A percentile compares a stretch with the other conserved stretches of the same genome.
Evolutionary conservation across 2,329 filamentous ascomycete genomes (phyloP).

Genomic region (Uncinocarpus reesii): DNA sequence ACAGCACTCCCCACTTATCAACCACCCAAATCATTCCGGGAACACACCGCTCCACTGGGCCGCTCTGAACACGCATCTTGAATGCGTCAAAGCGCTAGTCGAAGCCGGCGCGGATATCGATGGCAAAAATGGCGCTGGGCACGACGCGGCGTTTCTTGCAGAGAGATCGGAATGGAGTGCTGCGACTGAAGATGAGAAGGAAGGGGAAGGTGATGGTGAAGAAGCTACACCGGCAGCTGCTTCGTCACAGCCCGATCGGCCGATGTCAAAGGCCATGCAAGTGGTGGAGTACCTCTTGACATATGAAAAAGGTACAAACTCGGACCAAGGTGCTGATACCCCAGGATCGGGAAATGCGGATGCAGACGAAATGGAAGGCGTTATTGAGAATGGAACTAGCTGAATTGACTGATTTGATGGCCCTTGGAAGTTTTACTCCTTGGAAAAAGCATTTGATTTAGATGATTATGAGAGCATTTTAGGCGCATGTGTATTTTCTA

Average conservation of each 20-base stretch:
- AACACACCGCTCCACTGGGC: slow-evolving; percentile 95
- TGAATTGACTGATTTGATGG: neutral
- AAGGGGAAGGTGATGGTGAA: slow-evolving; percentile 20
- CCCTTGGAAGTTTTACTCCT: neutral
- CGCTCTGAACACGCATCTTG: slow-evolving; percentile 75
- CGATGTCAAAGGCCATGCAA: slow-evolving; percentile 30
- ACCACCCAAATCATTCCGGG: slow-evolving; percentile 62
- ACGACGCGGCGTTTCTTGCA: slow-evolving; percentile 66
- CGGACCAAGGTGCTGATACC: slow-evolving; percentile 9
- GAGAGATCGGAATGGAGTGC: slow-evolving; percentile 54
- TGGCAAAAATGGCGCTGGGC: slow-evolving; percentile 70
- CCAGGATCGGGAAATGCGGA: neutral
- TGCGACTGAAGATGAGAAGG: slow-evolving; percentile 4
- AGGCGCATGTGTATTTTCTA: neutral
- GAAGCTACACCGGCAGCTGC: slow-evolving; percentile 6
- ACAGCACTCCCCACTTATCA: slow-evolving; percentile 25
- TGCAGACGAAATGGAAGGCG: slow-evolving; percentile 7
- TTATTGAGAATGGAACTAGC: neutral
- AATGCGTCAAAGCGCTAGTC: slow-evolving; percentile 66
- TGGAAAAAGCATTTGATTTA: neutral
- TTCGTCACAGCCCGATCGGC: neutral
- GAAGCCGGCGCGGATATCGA: slow-evolving; percentile 66
- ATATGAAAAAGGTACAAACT: slow-evolving; percentile 27
- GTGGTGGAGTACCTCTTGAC: slow-evolving; percentile 36
- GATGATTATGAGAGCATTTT: neutral